Conservation (phyloP, 2,329 filamentous ascomycete genomes). For the Fusarium penzigii region DNA sequence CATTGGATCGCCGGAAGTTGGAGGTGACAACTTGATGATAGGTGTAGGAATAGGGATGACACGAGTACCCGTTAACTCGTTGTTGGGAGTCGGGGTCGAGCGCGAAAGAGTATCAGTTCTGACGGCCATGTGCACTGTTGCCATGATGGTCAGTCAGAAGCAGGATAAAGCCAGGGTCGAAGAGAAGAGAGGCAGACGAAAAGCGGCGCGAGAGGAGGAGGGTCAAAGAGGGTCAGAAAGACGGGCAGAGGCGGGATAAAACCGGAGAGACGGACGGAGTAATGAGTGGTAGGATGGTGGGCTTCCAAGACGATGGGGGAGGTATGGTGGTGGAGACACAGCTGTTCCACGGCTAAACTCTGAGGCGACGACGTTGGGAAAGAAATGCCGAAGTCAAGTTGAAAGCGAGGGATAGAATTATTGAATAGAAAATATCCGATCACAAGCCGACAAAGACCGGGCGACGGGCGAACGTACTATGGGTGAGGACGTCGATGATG, state of each 20-base stretch:
- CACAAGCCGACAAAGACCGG: constrained; percentile 21
- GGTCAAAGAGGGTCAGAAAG: background rate
- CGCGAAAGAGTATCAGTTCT: constrained; percentile 52
- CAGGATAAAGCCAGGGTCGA: constrained; percentile 11
- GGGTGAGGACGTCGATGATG: constrained; percentile 10
- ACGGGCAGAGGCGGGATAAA: constrained; percentile 16
- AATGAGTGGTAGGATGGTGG: constrained; percentile 18
- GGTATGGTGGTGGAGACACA: constrained; percentile 11
- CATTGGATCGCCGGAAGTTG: constrained; percentile 61
- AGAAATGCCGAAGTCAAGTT: constrained; percentile 4
- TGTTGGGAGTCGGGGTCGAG: constrained; percentile 41
- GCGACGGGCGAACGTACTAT: constrained; percentile 7
- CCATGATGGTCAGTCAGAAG: constrained; percentile 31
- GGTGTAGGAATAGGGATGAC: constrained; percentile 60
- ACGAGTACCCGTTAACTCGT: constrained; percentile 51
- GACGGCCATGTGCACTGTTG: constrained; percentile 53
- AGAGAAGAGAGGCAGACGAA: constrained; percentile 13
- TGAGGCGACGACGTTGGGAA: constrained; percentile 18
- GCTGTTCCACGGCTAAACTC: constrained; percentile 25
- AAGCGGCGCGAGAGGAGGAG: constrained; percentile 4
- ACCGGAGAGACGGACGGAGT: constrained; percentile 20
- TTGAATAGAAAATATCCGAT: constrained; percentile 19
- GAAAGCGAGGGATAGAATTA: constrained; percentile 15
- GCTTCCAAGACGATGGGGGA: constrained; percentile 12
- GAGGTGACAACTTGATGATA: constrained; percentile 59